These are phyloP conservation scores for Prunus fruticosa DNA, from an alignment of 306 rosid species.

Conservation along the genomic window DNA sequence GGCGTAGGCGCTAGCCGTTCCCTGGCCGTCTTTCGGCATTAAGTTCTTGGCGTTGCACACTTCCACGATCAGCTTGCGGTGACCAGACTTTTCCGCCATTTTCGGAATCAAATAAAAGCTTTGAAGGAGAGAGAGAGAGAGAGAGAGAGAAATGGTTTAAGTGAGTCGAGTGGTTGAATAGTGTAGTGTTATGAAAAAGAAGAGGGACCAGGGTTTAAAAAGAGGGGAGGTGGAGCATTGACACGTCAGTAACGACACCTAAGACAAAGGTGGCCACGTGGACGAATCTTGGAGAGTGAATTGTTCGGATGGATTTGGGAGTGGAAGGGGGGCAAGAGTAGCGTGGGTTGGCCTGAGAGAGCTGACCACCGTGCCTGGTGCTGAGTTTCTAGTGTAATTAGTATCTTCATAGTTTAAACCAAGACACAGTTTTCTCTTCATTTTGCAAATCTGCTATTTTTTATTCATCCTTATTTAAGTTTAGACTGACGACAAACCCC, in stretches of 20 bases:
- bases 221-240: conserved; percentile 41
- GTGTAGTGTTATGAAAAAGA: not conserved
- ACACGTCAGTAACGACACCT: conserved; percentile 22
- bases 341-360: conserved; percentile 14
- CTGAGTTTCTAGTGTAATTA: not conserved
- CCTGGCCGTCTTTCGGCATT: conserved; percentile 97
- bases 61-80: conserved; percentile 66
- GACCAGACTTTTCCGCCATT: conserved; percentile 52
- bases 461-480: too few relatives aligned
- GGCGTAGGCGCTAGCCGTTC: conserved; percentile 92
- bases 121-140: not conserved
- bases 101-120: not conserved
- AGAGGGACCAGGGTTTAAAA: conserved; percentile 12
- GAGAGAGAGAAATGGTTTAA: not conserved
- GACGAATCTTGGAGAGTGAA: conserved; percentile 9
- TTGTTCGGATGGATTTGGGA: not conserved
- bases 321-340: not conserved
- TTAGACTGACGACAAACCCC: too few relatives aligned
- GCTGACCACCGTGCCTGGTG: conserved; percentile 38
- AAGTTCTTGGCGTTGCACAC: conserved; percentile 77
- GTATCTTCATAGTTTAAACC: too few relatives aligned
- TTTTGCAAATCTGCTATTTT: too few relatives aligned
- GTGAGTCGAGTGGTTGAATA: not conserved
- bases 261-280: conserved; percentile 27
- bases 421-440: not conserved